A percentile compares a stretch with the other conserved stretches of the same genome.
Evolutionary conservation across 2,329 filamentous ascomycete species (phyloP).

Genomic region (Aspergillus fumigatiaffinis): DNA sequence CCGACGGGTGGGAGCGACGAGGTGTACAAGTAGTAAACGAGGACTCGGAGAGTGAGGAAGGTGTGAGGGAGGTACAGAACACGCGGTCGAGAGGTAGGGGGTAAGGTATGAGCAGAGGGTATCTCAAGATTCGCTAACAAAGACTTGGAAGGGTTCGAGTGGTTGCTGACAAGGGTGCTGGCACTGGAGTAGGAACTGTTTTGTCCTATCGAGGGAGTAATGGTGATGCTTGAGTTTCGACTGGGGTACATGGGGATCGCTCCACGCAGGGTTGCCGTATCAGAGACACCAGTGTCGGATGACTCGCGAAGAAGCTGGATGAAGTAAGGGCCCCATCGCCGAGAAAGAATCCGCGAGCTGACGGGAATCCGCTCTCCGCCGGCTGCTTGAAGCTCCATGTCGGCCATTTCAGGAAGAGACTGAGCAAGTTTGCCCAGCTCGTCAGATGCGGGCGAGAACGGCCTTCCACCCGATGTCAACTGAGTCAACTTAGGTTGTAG

Average conservation of each 20-base stretch:
- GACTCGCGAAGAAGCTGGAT: slow-evolving; percentile 85
- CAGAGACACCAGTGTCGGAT: slow-evolving; percentile 63
- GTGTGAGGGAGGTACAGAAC: slow-evolving; percentile 93
- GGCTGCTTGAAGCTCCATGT: slow-evolving; percentile 95
- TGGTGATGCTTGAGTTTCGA: slow-evolving; percentile 79
- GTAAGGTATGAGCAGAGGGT: slow-evolving; percentile 51
- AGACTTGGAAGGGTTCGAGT: slow-evolving; percentile 26
- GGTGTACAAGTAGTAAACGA: slow-evolving; percentile 92
- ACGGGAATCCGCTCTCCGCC: slow-evolving; percentile 88
- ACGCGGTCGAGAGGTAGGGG: slow-evolving; percentile 66
- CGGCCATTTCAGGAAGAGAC: slow-evolving; percentile 75
- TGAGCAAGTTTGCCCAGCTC: slow-evolving; percentile 80
- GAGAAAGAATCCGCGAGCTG: slow-evolving; percentile 82
- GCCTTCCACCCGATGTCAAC: slow-evolving; percentile 68
- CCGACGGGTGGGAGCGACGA: slow-evolving; percentile 74
- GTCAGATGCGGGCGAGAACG: slow-evolving; percentile 72
- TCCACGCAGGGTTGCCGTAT: slow-evolving; percentile 71
- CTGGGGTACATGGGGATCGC: slow-evolving; percentile 54
- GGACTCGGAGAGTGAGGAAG: slow-evolving; percentile 78
- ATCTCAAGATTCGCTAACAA: slow-evolving; percentile 45
- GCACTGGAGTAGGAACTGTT: slow-evolving; percentile 41
- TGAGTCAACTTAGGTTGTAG: slow-evolving; percentile 47
- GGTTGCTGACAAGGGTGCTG: slow-evolving; percentile 38
- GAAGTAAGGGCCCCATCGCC: slow-evolving; percentile 94
- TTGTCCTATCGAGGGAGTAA: slow-evolving; percentile 58